Base-by-base conservation (phyloP, 805 yeast genomes). In the Phaffomyces opuntiae region DNA sequence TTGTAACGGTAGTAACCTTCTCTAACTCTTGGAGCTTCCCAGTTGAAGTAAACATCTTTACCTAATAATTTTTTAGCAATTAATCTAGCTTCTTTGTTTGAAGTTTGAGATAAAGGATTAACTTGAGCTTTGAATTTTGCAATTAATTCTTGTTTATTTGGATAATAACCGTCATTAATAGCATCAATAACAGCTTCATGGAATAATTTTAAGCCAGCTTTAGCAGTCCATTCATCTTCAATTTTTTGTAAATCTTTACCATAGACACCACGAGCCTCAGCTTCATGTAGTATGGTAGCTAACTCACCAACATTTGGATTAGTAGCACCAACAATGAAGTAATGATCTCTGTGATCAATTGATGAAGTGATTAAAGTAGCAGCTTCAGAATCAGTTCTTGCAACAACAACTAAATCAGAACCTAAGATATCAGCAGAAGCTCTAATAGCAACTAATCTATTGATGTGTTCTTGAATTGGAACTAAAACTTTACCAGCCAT, bases 401-500 rank as follows among this genome's bases (percentile, higher is more conserved):
- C 97, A 60, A 91, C 95, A 53, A 83, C 78, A 53, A 91, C 70
- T 62, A 91, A 75, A 62, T 89, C 89, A 38, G 89, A 78, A 43
- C 95, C 93, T 70, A 87, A 80, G 51, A 90, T 85, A 69, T 91
- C 98, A 41, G 97, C 96, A 60, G 95, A 81, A 51, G 96, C 88
- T 69, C 98, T 83, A 60, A 91, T 87, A 42, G 97, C 95, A 53
- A 88, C 83, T 65, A 91, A 75, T 67, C 98, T 81, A 73, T 87
- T 89, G 69, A 91, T 87, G 70, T 91, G 98, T 73, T 91, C 98
- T 70, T 89, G 96, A 49, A 89, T 93, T 52, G 98, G 98, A 52
- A 91, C 96, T 56, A 91, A 80, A 44, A 93, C 97, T 69, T 93
- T 88, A 59, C 98, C 98, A 55, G 96, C 97, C 98, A 91, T 91